Evolutionary conservation across 2,329 filamentous ascomycete species (phyloP), one percentile per base, ranked within the genome.

Genomic region (Penicillium capsulatum): DNA sequence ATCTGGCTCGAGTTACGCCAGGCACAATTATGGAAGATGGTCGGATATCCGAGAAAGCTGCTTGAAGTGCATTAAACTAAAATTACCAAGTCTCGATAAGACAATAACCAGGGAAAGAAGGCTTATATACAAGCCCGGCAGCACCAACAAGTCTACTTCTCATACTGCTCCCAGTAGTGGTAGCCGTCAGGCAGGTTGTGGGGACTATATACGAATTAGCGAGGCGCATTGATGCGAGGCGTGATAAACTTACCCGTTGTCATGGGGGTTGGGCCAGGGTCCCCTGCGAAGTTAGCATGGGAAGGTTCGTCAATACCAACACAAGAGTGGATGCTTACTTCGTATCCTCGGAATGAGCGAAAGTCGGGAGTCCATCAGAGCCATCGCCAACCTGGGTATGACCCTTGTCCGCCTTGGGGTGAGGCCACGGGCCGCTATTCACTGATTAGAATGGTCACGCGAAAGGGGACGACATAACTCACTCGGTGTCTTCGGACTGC

Each of bases 51-150:
- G n/a, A n/a, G n/a, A n/a, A n/a, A n/a, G n/a, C n/a, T n/a, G n/a
- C n/a, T n/a, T 9, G 19, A 22, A 22, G 26, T 28, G 26, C 13
- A 39, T 39, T 33, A 42, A 30, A 31, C 44, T 36, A 35, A 34
- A 35, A 11, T 10, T n/a, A 35, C 38, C 17, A 27, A 4, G n/a
- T 31, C 17, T 36, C 38, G 13, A 16, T 14, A 16, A 36, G 14
- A 34, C 10, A 42, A n/a, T n/a, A n/a, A n/a, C 38, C 17, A 40
- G 33, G 2, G 16, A 38, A 8, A 40, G 17, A 22, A 36, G 38
- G 22, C 28, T 44, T 38, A 44, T 52, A 34, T 52, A 53, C 49
- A 51, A 44, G 38, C 50, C 28, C 28, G 14, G n/a, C 3, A 3
- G n/a, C n/a, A 38, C 13, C 8, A 24, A 26, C 7, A 13, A 17